A percentile compares a stretch with the other conserved stretches of the same genome.
Conservation (phyloP, 495 filamentous ascomycete genomes). For the Neurospora sp. region DNA sequence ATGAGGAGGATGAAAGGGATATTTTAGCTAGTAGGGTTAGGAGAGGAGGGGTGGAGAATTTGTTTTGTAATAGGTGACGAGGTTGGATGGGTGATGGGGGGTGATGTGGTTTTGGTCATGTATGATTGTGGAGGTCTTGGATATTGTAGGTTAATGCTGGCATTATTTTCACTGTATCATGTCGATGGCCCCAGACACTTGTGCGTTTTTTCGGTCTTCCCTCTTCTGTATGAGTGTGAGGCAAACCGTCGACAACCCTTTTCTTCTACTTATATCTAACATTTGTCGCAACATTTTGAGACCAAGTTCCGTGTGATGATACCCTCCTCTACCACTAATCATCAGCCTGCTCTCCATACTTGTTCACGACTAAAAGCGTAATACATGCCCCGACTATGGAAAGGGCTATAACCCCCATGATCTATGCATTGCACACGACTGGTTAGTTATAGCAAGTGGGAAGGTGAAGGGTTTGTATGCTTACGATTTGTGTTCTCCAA, state of each 20-base stretch:
- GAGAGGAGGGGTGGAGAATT: constrained; percentile 7
- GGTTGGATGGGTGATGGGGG: neutral
- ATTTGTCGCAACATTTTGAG: neutral
- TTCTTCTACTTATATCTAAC: neutral
- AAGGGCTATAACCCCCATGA: constrained; percentile 66
- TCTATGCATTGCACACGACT: constrained; percentile 23
- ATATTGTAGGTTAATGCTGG: neutral
- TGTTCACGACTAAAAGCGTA: constrained; percentile 36
- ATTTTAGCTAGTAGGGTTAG: constrained; percentile 11
- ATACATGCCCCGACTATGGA: constrained; percentile 72
- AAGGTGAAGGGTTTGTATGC: constrained; percentile 10
- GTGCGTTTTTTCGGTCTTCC: neutral
- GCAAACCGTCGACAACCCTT: too few species aligned
- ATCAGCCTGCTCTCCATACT: constrained; percentile 16
- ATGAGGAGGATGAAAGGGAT: constrained; percentile 21
- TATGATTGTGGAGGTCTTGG: neutral
- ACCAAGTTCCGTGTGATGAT: neutral
- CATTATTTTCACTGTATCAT: neutral
- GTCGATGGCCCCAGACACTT: neutral
- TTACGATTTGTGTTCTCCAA: constrained; percentile 79
- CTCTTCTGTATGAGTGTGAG: too few species aligned
- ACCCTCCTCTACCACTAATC: neutral
- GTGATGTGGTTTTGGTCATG: neutral
- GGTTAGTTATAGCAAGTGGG: neutral
- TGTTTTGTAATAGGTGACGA: constrained; percentile 16